These are phyloP conservation scores for Calonectria montana DNA, from an alignment of 2,329 filamentous ascomycete genomes.

Conservation along the genomic window DNA sequence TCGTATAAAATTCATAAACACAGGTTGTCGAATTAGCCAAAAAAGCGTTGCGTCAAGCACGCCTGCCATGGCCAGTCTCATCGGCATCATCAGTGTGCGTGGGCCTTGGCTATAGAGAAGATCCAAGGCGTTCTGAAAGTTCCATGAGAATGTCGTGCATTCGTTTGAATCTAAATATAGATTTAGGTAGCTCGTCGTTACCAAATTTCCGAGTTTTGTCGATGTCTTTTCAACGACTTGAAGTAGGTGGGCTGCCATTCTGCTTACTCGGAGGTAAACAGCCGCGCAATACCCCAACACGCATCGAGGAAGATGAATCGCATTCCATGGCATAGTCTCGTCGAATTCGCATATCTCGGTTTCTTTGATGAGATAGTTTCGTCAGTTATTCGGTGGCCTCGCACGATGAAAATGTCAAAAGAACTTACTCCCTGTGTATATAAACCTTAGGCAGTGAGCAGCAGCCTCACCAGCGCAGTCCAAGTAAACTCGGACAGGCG, in stretches of 20 bases:
- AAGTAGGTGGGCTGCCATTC: constrained; percentile 43
- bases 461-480: constrained; percentile 40
- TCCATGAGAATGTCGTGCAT: constrained; percentile 35
- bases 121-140: constrained; percentile 45
- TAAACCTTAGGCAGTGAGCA: constrained; percentile 47
- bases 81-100: constrained; percentile 43
- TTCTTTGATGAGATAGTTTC: constrained; percentile 31
- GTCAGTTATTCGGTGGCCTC: neutral
- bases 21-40: constrained; percentile 42
- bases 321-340: constrained; percentile 36
- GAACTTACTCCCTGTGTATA: constrained; percentile 50
- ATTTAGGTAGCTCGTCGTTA: constrained; percentile 28
- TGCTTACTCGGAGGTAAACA: constrained; percentile 42
- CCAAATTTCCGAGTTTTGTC: constrained; percentile 33
- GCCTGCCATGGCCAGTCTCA: constrained; percentile 47
- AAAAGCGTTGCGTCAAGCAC: constrained; percentile 44
- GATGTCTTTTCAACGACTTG: constrained; percentile 42
- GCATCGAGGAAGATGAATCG: constrained; percentile 47
- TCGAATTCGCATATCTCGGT: constrained; percentile 45
- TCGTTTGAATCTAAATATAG: constrained; percentile 32
- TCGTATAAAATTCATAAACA: constrained; percentile 38
- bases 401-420: neutral
- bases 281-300: constrained; percentile 48
- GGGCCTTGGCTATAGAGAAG: constrained; percentile 40
- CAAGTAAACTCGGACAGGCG: constrained; percentile 41